Percentiles rank a stretch among this genome's conserved stretches.
Evolutionary conservation across 2,329 filamentous ascomycete genomes (phyloP).

Genomic region (Acrocalymma vagum): DNA sequence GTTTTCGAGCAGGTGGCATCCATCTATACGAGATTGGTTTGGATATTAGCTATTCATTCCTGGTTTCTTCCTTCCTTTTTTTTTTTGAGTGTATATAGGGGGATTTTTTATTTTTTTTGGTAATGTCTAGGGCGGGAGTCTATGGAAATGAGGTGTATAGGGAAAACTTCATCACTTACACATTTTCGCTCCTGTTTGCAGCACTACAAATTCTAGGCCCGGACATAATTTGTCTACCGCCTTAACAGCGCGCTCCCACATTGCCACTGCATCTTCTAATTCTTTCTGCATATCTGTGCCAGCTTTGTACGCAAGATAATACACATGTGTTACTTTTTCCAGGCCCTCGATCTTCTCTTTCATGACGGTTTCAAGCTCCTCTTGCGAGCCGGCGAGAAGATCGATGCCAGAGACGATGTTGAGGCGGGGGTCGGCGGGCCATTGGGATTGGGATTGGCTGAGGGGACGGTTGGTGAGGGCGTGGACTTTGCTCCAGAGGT

Average conservation of each 20-base stretch:
- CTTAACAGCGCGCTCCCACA: slow-evolving; percentile 51
- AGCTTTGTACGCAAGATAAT: slow-evolving; percentile 56
- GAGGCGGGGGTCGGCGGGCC: slow-evolving; percentile 51
- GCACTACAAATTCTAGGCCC: slow-evolving; percentile 33
- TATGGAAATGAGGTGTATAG: no score
- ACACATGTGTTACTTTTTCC: slow-evolving; percentile 53
- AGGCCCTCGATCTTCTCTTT: slow-evolving; percentile 44
- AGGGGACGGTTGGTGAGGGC: slow-evolving; percentile 54
- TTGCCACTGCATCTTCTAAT: slow-evolving; percentile 49
- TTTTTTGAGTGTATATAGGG: no score
- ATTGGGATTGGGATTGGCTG: slow-evolving; percentile 35
- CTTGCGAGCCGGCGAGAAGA: slow-evolving; percentile 48
- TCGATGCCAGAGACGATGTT: slow-evolving; percentile 54
- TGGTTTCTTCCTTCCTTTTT: slow-evolving; percentile 49
- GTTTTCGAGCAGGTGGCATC: slow-evolving; percentile 52
- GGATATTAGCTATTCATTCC: no score
- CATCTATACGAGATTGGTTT: slow-evolving; percentile 32
- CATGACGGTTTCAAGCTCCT: slow-evolving; percentile 48
- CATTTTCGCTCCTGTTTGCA: slow-evolving; percentile 48
- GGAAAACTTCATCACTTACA: slow-evolving; percentile 23
- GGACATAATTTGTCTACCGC: slow-evolving; percentile 33
- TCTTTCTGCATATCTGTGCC: slow-evolving; percentile 49
- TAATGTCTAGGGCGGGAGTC: no score
- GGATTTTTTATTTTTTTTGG: no score
- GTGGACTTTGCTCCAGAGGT: slow-evolving; percentile 48